These are phyloP conservation scores for Abrus precatorius DNA, from an alignment of 306 rosid species.

Conservation along the genomic window DNA sequence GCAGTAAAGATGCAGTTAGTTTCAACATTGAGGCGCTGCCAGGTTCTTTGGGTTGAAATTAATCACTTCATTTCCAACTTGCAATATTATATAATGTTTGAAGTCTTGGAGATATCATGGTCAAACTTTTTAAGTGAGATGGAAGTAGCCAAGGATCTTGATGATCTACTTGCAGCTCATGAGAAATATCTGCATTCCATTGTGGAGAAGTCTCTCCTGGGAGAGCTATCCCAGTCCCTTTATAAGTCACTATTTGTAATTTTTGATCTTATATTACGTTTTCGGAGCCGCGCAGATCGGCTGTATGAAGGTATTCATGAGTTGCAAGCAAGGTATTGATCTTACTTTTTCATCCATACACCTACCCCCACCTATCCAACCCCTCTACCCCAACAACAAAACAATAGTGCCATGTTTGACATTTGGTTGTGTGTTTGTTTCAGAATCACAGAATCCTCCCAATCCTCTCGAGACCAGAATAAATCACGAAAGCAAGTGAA, in stretches of 20 bases:
- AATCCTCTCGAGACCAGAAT: constrained; percentile 67
- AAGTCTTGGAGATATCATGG: constrained; percentile 97
- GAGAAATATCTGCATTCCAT: constrained; percentile 90
- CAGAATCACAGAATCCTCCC: constrained; percentile 77
- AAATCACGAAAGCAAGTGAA: constrained; percentile 59
- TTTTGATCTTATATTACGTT: constrained; percentile 89
- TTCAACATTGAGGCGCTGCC: constrained; percentile 93
- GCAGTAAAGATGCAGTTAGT: constrained; percentile 79
- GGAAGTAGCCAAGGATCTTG: constrained; percentile 96
- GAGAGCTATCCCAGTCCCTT: constrained; percentile 88
- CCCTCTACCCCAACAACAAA: not conserved
- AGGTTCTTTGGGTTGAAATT: constrained; percentile 97
- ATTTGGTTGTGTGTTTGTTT: constrained; percentile 48
- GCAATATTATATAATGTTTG: constrained; percentile 97
- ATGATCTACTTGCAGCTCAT: constrained; percentile 93
- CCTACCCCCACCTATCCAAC: not conserved
- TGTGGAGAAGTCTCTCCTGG: constrained; percentile 93
- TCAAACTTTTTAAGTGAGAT: constrained; percentile 81
- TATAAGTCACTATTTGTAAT: constrained; percentile 83
- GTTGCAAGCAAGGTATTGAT: constrained; percentile 86
- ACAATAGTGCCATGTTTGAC: constrained; percentile 28
- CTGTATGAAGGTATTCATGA: constrained; percentile 91
- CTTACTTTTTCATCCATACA: constrained; percentile 29
- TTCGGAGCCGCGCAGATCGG: constrained; percentile 86
- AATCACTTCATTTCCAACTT: constrained; percentile 96